These are phyloP conservation scores for Trichoderma polysporum DNA, from an alignment of 2,329 filamentous ascomycete species.

Conservation along the genomic window DNA sequence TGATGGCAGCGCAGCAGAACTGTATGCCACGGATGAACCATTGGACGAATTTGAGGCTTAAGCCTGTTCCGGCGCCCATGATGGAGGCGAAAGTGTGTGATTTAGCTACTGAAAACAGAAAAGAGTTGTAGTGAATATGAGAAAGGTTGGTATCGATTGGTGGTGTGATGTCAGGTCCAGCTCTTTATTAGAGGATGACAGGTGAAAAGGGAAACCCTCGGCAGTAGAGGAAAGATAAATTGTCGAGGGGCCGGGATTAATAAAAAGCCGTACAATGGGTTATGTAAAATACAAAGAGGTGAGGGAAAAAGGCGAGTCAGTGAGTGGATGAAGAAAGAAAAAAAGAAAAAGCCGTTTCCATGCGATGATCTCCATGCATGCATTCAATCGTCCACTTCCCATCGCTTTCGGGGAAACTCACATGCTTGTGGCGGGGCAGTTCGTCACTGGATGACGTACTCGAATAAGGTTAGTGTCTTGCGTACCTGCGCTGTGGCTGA, in stretches of 20 bases:
- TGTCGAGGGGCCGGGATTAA: not conserved
- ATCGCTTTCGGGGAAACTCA: not conserved
- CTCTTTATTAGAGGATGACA: not conserved
- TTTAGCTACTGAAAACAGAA: not conserved
- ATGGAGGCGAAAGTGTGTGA: not conserved
- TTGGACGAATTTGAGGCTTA: slow-evolving; percentile 66
- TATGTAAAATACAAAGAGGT: not conserved
- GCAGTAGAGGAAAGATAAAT: not conserved
- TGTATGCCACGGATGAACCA: slow-evolving; percentile 72
- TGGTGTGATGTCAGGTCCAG: not conserved
- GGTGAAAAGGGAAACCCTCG: no score
- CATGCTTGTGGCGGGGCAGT: slow-evolving; percentile 12
- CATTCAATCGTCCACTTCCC: not conserved
- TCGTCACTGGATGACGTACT: slow-evolving; percentile 19
- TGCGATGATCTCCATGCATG: not conserved
- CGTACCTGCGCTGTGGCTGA: slow-evolving; percentile 13
- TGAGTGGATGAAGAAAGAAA: not conserved
- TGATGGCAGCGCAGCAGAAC: slow-evolving; percentile 69
- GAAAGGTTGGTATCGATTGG: not conserved
- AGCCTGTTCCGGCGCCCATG: slow-evolving; percentile 35
- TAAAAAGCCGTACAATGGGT: not conserved
- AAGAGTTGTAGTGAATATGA: not conserved
- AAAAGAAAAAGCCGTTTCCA: not conserved
- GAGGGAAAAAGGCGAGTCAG: not conserved
- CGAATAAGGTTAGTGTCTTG: not conserved